Evolutionary conservation across 305 asterid species (phyloP).

Genomic region (Fraxinus sp.): DNA sequence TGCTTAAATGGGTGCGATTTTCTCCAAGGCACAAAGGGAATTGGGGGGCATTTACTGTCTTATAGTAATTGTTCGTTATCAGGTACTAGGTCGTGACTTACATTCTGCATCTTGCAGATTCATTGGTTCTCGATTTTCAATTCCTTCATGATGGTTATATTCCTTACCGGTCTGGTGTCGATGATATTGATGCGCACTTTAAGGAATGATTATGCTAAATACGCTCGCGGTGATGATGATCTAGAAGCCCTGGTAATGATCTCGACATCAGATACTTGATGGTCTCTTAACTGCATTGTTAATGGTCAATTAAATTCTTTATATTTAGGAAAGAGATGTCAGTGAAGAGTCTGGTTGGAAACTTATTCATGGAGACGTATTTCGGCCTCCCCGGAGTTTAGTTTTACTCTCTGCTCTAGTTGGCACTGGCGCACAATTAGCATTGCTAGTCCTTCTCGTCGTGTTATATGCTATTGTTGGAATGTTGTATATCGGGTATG

Average conservation of each 20-base stretch:
- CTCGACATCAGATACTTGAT: neutral
- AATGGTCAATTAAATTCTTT: neutral
- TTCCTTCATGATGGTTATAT: slow-evolving; percentile 68
- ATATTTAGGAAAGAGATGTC: slow-evolving; percentile 49
- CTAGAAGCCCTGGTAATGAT: slow-evolving; percentile 49
- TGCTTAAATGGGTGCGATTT: slow-evolving; percentile 1
- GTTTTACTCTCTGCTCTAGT: slow-evolving; percentile 49
- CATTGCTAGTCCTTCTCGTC: slow-evolving; percentile 49
- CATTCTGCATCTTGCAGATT: slow-evolving; percentile 40
- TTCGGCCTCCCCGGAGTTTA: slow-evolving; percentile 42
- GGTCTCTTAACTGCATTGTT: neutral
- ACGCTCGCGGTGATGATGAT: slow-evolving; percentile 60
- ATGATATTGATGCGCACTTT: slow-evolving; percentile 51
- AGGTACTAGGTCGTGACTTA: slow-evolving; percentile 10
- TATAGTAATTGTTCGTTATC: slow-evolving; percentile 1
- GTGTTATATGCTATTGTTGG: slow-evolving; percentile 51
- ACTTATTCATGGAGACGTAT: slow-evolving; percentile 58
- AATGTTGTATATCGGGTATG: slow-evolving; percentile 55
- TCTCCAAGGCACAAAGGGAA: neutral
- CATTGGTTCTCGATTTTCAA: slow-evolving; percentile 67
- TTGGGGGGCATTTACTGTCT: neutral
- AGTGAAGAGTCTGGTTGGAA: slow-evolving; percentile 64
- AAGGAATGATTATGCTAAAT: slow-evolving; percentile 55
- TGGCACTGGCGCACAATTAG: slow-evolving; percentile 53
- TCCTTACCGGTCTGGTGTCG: slow-evolving; percentile 58